Evolutionary conservation across 2,329 filamentous ascomycete species (phyloP), one percentile per base, ranked within the genome.

Genomic region (Aureobasidium sp.): DNA sequence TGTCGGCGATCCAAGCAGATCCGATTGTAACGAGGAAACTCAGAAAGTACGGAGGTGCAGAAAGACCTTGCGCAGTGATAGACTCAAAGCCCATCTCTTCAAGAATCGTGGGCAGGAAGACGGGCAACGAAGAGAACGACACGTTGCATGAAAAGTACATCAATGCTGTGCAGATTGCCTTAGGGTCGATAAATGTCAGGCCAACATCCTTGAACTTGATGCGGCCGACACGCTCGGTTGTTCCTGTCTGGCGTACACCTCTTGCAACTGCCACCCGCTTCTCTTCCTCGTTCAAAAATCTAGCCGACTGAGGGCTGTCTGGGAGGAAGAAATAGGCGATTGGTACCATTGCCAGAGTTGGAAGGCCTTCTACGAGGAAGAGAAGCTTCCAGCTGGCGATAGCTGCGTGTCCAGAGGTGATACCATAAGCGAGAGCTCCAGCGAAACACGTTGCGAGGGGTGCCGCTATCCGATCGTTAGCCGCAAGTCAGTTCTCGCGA

Each of bases 361-460:
- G 84, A 9, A 84, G 69, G 8, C 85, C 85, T 71, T 89, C 85
- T 6, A 88, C 81, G 6, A 88, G 73, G 62, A 83, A 83, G 3
- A 82, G 65, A 2, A 81, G 74, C 37, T 84, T 79, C 88, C 87
- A 90, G 60, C 79, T 82, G 2, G 81, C 78, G 45, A 89, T 71
- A 17, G 75, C 69, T 2, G 77, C 75, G 65, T 80, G 76, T 13
- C 84, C 82, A 29, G 81, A 81, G 9, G 84, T 84, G 68, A 89
- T 86, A 4, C 79, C 83, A 61, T 84, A 87, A 1, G 84, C 84
- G 9, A 80, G 69, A 3, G 83, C 84, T 2, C 85, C 85, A 0
- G 90, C 89, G 69, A 95, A 92, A 1, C 85, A 86, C 43, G 89
- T 94, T 1, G 90, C 90, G 4, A 95, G 79, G 1, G 86, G 85